Percentiles rank a stretch among this genome's conserved stretches.
phyloP scores from a whole-genome alignment of 495 filamentous ascomycete genomes.

The Xylaria longipes region DNA sequence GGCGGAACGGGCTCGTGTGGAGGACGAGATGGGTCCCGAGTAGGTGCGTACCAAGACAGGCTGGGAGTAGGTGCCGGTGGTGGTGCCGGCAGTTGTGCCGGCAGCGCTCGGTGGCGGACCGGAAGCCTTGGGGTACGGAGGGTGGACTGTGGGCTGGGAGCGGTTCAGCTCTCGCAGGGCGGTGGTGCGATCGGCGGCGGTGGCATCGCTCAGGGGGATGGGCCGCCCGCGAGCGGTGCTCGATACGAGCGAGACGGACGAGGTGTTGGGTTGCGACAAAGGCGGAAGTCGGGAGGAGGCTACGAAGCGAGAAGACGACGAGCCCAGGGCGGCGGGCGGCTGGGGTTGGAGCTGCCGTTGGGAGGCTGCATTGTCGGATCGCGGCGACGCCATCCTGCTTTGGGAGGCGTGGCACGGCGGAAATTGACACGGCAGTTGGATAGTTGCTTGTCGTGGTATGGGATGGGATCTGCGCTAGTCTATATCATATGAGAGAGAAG shows the following conservation, averaged over 20 bases:
- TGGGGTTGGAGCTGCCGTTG: slow-evolving; percentile 16
- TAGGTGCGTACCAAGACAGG: slow-evolving; percentile 65
- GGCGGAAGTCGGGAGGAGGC: slow-evolving; percentile 48
- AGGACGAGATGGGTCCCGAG: slow-evolving; percentile 44
- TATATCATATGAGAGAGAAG: background rate
- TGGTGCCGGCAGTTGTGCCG: slow-evolving; percentile 40
- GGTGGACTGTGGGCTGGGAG: slow-evolving; percentile 50
- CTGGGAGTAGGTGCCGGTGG: slow-evolving; percentile 60
- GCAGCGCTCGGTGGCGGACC: slow-evolving; percentile 37
- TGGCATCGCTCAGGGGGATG: slow-evolving; percentile 51
- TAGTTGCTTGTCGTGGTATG: background rate
- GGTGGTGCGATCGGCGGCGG: slow-evolving; percentile 47
- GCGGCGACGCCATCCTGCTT: slow-evolving; percentile 13
- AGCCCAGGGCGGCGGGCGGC: slow-evolving; percentile 18
- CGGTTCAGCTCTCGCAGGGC: slow-evolving; percentile 54
- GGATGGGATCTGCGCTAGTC: background rate
- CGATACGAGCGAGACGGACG: slow-evolving; percentile 51
- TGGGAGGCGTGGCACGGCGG: background rate
- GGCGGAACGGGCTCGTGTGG: slow-evolving; percentile 21
- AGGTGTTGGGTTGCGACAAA: slow-evolving; percentile 45
- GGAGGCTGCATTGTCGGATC: slow-evolving; percentile 11
- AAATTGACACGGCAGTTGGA: background rate
- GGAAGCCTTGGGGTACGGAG: slow-evolving; percentile 50
- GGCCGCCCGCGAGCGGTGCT: slow-evolving; percentile 54
- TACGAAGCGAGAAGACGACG: slow-evolving; percentile 31